Base-by-base conservation (phyloP, 768 basidiomycete species). In the Mycena alexandri region DNA sequence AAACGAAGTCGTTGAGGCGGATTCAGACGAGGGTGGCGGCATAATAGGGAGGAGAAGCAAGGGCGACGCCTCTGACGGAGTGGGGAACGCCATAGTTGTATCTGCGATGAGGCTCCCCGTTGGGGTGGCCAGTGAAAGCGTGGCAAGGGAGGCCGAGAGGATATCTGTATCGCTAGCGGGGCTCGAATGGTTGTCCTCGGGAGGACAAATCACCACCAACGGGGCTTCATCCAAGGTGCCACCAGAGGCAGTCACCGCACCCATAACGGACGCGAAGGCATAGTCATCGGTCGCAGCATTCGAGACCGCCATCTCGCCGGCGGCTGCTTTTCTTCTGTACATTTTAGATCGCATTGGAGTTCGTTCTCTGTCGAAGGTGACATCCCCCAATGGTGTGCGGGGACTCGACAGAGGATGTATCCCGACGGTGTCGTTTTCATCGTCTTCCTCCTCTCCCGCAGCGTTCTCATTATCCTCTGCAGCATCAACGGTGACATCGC, bases 401-500 rank as follows among this genome's bases (percentile, higher is more conserved):
- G 77, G 77, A 47, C 67, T 72, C 3, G 76, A 54, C 36, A 74
- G 72, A 8, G 76, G 78, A 61, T 78, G 77, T 17, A 65, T 72
- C 58, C 81, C 77, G 21, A 82, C 70, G 0, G 81, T 82, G 38
- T 80, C 77, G 61, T 80, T 79, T 41, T 81, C 81, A 58, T 84
- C 78, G 44, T 79, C 79, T 22, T 81, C 78, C 19, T 36, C 53
- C n/a, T 78, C 76, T 9, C 65, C 60, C 13, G 63, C 59, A 19
- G 75, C 61, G 12, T 68, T 68, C 6, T 65, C 68, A 25, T 67
- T 69, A 19, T 75, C 65, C 38, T 73, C 72, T 12, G 75, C 76
- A 11, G 79, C 79, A 50, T 80, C 79, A 14, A 76, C 73, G 0
- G 86, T 85, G 13, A 81, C 76, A 65, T 88, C 86, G 29, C 86